Conservation (phyloP, 805 yeast species). For the Metschnikowia drakensbergensis region DNA sequence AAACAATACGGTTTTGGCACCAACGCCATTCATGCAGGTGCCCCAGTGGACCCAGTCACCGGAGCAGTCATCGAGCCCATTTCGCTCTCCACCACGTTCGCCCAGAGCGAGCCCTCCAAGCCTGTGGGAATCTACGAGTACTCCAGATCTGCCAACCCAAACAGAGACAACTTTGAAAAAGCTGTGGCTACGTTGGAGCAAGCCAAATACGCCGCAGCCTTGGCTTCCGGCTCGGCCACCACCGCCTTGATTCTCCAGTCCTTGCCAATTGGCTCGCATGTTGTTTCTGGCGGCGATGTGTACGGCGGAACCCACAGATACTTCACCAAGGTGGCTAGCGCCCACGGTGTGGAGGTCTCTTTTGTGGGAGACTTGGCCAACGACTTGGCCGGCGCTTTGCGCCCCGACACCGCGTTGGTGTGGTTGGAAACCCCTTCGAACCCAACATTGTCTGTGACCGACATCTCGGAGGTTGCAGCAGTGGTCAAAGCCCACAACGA, state of each 20-base stretch:
- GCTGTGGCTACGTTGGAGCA: constrained; percentile 78
- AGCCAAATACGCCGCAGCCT: constrained; percentile 72
- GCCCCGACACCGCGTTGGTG: constrained; percentile 64
- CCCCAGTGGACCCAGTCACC: constrained; percentile 63
- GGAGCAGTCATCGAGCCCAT: constrained; percentile 88
- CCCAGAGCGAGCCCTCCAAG: constrained; percentile 70
- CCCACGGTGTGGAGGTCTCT: constrained; percentile 68
- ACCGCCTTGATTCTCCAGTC: constrained; percentile 76
- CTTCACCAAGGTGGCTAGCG: constrained; percentile 77
- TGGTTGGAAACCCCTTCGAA: constrained; percentile 90
- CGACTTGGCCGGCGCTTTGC: constrained; percentile 55
- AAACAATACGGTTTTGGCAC: constrained; percentile 58
- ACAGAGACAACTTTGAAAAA: constrained; percentile 74
- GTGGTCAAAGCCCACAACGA: constrained; percentile 46
- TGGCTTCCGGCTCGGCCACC: constrained; percentile 82
- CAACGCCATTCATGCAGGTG: constrained; percentile 80
- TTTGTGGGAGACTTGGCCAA: constrained; percentile 62
- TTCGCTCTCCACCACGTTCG: constrained; percentile 80
- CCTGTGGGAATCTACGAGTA: constrained; percentile 81
- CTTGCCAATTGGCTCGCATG: constrained; percentile 67
- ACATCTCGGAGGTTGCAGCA: constrained; percentile 58
- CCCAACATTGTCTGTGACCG: constrained; percentile 80
- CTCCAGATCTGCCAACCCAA: constrained; percentile 83
- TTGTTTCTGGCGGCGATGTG: constrained; percentile 77
- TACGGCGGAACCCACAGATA: constrained; percentile 92